Percentiles rank a stretch among this genome's conserved stretches.
phyloP scores from a whole-genome alignment of 2,329 filamentous ascomycete species.

The Pseudogymnoascus sp. region DNA sequence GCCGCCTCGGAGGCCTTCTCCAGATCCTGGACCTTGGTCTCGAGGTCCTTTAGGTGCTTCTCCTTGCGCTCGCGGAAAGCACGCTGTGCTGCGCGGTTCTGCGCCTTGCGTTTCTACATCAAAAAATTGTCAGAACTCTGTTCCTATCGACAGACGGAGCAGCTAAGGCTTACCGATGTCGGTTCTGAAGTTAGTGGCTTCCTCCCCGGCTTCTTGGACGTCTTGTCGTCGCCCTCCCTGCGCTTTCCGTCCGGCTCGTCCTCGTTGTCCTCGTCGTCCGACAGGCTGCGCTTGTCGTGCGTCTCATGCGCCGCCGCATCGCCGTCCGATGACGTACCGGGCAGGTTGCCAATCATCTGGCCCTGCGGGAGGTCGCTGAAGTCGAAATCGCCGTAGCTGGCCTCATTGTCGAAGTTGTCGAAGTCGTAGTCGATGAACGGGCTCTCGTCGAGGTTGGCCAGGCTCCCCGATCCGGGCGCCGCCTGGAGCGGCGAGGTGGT shows the following conservation, averaged over 20 bases:
- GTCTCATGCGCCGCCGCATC: conserved; percentile 38
- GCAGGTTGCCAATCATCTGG: conserved; percentile 69
- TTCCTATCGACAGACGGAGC: neutral
- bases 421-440: conserved; percentile 75
- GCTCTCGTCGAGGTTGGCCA: conserved; percentile 58
- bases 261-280: conserved; percentile 58
- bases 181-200: conserved; percentile 95
- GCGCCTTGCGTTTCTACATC: conserved; percentile 81
- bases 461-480: conserved; percentile 35
- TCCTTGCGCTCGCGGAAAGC: conserved; percentile 94
- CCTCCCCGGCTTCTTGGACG: conserved; percentile 88
- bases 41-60: conserved; percentile 77
- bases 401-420: conserved; percentile 63
- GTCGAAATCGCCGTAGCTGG: conserved; percentile 60
- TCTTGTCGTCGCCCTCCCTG: conserved; percentile 72
- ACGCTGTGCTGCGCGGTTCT: conserved; percentile 85
- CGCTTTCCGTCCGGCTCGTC: conserved; percentile 63
- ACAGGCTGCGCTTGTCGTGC: conserved; percentile 64
- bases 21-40: conserved; percentile 65
- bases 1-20: conserved; percentile 77
- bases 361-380: conserved; percentile 44
- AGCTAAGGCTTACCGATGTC: conserved; percentile 67
- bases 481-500: conserved; percentile 34
- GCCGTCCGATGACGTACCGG: conserved; percentile 37
- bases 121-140: conserved; percentile 21